A percentile compares a stretch with the other conserved stretches of the same genome.
Conservation (phyloP, 2,329 filamentous ascomycete genomes). For the Coniochaeta ligniaria region DNA sequence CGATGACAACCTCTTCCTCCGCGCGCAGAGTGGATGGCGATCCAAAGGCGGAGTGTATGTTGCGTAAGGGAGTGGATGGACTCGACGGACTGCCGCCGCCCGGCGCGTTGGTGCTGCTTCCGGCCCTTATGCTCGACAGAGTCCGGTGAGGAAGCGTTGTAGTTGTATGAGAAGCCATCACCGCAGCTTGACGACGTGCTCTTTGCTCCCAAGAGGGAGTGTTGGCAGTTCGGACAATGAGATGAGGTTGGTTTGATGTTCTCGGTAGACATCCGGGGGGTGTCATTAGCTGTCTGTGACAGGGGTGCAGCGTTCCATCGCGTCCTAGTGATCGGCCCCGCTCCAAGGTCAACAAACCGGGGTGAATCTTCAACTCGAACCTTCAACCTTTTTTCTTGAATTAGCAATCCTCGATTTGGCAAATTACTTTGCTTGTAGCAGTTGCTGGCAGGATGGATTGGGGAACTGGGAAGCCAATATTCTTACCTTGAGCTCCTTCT, state of each 20-base stretch:
- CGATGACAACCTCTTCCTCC: slow-evolving; percentile 78
- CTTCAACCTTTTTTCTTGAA: neutral
- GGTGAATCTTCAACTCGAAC: neutral
- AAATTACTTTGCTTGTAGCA: too few relatives aligned
- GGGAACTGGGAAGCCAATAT: neutral
- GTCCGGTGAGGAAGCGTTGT: slow-evolving; percentile 47
- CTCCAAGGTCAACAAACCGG: neutral
- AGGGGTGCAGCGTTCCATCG: neutral
- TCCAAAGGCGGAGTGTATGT: slow-evolving; percentile 48
- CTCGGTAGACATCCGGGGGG: neutral
- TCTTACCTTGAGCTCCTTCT: neutral
- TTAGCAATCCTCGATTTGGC: too few relatives aligned
- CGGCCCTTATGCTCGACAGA: slow-evolving; percentile 49
- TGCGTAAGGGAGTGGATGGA: slow-evolving; percentile 55
- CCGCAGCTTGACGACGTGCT: neutral
- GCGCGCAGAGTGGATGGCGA: slow-evolving; percentile 55
- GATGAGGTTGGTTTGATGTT: neutral
- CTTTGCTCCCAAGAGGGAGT: neutral
- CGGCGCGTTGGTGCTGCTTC: slow-evolving; percentile 16
- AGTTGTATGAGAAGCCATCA: slow-evolving; percentile 36
- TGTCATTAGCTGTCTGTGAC: neutral
- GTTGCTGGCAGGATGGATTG: neutral
- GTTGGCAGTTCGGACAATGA: neutral
- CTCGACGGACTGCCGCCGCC: slow-evolving; percentile 26
- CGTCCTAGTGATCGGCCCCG: neutral